phyloP scores from a whole-genome alignment of 352 stramenopile species.

The Phytophthora tentaculata region DNA sequence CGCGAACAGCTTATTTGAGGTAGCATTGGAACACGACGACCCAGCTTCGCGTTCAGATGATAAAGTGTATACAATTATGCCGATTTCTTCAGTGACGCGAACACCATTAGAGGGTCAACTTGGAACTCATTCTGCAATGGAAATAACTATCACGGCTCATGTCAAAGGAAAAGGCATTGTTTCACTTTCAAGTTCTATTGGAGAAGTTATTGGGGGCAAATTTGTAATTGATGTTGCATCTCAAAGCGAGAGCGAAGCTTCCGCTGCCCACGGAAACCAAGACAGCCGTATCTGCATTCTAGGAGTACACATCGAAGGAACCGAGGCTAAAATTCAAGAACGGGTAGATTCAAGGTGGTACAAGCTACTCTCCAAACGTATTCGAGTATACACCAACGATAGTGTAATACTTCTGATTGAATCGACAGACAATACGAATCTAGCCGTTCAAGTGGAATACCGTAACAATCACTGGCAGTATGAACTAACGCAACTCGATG shows the following conservation, averaged over 20 bases:
- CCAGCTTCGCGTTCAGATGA: not conserved
- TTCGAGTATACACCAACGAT: constrained; percentile 25
- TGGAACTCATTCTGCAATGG: not conserved
- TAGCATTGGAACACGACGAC: constrained; percentile 4
- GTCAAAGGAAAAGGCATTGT: constrained; percentile 2
- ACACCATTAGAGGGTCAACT: not conserved
- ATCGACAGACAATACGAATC: constrained; percentile 16
- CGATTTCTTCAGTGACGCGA: constrained; percentile 21
- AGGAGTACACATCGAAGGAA: constrained; percentile 22
- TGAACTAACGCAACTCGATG: constrained; percentile 20
- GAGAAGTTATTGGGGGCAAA: constrained; percentile 11
- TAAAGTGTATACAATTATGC: not conserved
- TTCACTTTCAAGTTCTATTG: constrained; percentile 22
- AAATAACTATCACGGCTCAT: constrained; percentile 8
- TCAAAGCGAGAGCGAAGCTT: not conserved
- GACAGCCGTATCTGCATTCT: constrained; percentile 13
- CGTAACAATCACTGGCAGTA: constrained; percentile 16
- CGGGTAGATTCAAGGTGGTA: constrained; percentile 20
- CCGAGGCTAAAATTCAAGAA: constrained; percentile 10
- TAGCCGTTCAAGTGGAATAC: constrained; percentile 26
- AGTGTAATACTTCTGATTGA: constrained; percentile 20
- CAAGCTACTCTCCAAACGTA: constrained; percentile 18
- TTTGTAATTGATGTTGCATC: constrained; percentile 20
- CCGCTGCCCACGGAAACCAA: not conserved
- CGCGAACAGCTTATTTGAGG: constrained; percentile 15